Conservation (phyloP, 1,139 yeast genomes). For the Kodamaea plutei region DNA sequence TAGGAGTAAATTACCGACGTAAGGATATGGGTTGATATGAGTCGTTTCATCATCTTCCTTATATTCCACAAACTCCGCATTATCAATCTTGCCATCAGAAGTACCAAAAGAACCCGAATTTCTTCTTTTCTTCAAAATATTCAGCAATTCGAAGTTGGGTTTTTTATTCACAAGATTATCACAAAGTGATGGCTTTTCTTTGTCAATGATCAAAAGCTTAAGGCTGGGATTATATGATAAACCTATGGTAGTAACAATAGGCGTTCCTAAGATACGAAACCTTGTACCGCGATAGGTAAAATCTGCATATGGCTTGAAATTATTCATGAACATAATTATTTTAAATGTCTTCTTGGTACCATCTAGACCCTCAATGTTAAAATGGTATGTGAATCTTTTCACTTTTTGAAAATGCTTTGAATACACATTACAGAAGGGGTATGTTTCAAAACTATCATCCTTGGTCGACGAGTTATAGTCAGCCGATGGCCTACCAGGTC, state of each 20-base stretch:
- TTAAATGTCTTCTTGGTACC: slow-evolving; percentile 15
- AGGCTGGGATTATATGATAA: slow-evolving; percentile 32
- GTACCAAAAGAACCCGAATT: background rate
- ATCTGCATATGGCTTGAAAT: slow-evolving; percentile 38
- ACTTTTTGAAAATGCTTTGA: slow-evolving; percentile 25
- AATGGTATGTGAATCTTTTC: slow-evolving; percentile 29
- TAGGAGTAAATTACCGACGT: slow-evolving; percentile 20
- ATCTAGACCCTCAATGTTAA: slow-evolving; percentile 16
- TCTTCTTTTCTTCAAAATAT: slow-evolving; percentile 16
- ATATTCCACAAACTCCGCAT: slow-evolving; percentile 4
- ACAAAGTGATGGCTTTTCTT: slow-evolving; percentile 32
- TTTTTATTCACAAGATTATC: slow-evolving; percentile 32
- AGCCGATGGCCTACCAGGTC: slow-evolving; percentile 23
- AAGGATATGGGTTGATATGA: slow-evolving; percentile 28
- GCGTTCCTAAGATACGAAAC: slow-evolving; percentile 38
- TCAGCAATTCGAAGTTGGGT: slow-evolving; percentile 25
- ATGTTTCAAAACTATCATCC: slow-evolving; percentile 25
- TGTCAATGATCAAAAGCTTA: slow-evolving; percentile 33
- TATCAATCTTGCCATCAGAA: background rate
- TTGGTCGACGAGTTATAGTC: too few species aligned
- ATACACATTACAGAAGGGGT: slow-evolving; percentile 31
- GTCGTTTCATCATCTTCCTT: slow-evolving; percentile 7
- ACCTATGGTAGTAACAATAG: slow-evolving; percentile 28
- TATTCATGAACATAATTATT: slow-evolving; percentile 33
- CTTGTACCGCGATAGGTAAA: slow-evolving; percentile 35